These are phyloP conservation scores for Noccaea caerulescens DNA, from an alignment of 345 rosid species.

Conservation along the genomic window DNA sequence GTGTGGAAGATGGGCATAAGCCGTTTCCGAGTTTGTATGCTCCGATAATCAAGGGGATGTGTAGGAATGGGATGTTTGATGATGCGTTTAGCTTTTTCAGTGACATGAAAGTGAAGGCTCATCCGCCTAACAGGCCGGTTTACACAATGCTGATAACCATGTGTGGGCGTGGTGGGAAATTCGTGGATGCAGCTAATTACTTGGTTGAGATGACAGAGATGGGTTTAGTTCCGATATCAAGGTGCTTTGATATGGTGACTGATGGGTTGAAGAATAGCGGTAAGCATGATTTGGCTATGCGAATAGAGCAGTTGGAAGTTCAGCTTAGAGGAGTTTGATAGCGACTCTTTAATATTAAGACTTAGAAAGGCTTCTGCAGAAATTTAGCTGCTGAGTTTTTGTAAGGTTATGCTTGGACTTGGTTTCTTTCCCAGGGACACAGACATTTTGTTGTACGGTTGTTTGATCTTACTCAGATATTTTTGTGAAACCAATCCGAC, in stretches of 20 bases:
- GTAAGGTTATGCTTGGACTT: slow-evolving; percentile 2
- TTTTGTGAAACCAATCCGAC: not conserved
- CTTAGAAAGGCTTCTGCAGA: not conserved
- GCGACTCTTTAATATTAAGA: not conserved
- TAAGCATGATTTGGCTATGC: slow-evolving; percentile 83
- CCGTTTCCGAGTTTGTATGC: slow-evolving; percentile 95
- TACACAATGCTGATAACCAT: slow-evolving; percentile 89
- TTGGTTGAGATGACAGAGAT: slow-evolving; percentile 89
- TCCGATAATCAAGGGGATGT: slow-evolving; percentile 80
- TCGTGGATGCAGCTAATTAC: slow-evolving; percentile 79
- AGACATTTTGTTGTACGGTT: slow-evolving; percentile 9
- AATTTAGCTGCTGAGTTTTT: not conserved
- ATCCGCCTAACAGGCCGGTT: slow-evolving; percentile 86
- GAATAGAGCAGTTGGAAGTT: slow-evolving; percentile 77
- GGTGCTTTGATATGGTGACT: slow-evolving; percentile 89
- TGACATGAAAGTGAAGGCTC: slow-evolving; percentile 87
- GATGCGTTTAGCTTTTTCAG: slow-evolving; percentile 86
- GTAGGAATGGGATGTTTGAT: slow-evolving; percentile 74
- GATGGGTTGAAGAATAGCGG: slow-evolving; percentile 89
- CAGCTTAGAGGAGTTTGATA: slow-evolving; percentile 56
- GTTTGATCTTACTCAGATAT: not conserved
- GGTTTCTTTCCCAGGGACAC: not conserved
- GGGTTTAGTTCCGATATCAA: slow-evolving; percentile 77
- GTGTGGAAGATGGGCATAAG: slow-evolving; percentile 81
- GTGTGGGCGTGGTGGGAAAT: slow-evolving; percentile 90